Percentiles rank a stretch among this genome's conserved stretches.
phyloP scores from a whole-genome alignment of 2,329 filamentous ascomycete genomes.

The Paradendryphiella salina region DNA sequence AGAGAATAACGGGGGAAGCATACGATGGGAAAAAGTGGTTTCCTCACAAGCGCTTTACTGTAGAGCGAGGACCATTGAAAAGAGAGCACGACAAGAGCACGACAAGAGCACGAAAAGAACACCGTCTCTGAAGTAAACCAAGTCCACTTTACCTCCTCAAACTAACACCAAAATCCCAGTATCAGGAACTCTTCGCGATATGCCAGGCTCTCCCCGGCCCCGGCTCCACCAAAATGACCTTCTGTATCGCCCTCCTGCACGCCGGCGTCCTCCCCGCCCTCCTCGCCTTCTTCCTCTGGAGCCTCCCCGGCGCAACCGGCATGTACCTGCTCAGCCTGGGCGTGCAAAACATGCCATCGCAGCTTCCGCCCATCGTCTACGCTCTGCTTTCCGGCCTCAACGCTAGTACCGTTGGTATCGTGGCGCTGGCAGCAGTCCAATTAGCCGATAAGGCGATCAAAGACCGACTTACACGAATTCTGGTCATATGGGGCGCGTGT shows the following conservation, averaged over 20 bases:
- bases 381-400: slow-evolving; percentile 73
- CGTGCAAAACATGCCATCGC: slow-evolving; percentile 61
- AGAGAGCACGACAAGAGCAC: too few relatives aligned
- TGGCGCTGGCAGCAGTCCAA: slow-evolving; percentile 70
- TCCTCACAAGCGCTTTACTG: too few relatives aligned
- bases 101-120: too few relatives aligned
- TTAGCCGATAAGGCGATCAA: slow-evolving; percentile 69
- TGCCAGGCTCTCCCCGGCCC: slow-evolving; percentile 70
- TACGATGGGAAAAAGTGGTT: too few relatives aligned
- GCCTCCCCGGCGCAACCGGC: slow-evolving; percentile 69
- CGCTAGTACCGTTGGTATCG: slow-evolving; percentile 70
- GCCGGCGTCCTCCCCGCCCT: slow-evolving; percentile 62
- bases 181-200: slow-evolving; percentile 72
- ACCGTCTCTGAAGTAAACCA: too few relatives aligned
- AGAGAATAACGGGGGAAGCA: too few relatives aligned
- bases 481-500: slow-evolving; percentile 66
- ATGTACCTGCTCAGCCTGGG: slow-evolving; percentile 71
- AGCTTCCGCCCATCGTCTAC: slow-evolving; percentile 65
- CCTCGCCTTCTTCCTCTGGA: slow-evolving; percentile 66
- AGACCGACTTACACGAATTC: slow-evolving; percentile 63
- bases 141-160: not conserved
- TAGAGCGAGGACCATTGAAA: too few relatives aligned
- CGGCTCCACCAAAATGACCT: slow-evolving; percentile 71
- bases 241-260: slow-evolving; percentile 67
- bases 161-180: slow-evolving; percentile 50